A percentile compares a stretch with the other conserved stretches of the same genome.
Conservation (phyloP, 495 filamentous ascomycete genomes). For the Xeromyces bisporus region DNA sequence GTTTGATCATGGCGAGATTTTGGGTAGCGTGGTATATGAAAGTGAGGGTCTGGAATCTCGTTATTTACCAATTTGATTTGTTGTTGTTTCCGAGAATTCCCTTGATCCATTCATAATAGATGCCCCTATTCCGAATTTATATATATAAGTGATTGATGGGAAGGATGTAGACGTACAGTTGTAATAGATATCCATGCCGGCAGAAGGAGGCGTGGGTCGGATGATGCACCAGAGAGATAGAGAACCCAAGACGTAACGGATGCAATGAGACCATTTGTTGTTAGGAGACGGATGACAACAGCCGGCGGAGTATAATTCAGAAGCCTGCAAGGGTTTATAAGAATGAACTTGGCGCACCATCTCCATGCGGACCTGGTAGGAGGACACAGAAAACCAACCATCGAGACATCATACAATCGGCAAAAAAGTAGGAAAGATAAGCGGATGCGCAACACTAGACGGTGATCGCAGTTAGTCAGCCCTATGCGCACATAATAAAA, state of each 20-base stretch:
- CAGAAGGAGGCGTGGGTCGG: slow-evolving; percentile 61
- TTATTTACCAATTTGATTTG: background rate
- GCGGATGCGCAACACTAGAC: slow-evolving; percentile 61
- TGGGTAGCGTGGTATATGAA: slow-evolving; percentile 68
- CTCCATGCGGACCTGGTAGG: no score
- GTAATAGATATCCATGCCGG: slow-evolving; percentile 78
- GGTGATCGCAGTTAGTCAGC: slow-evolving; percentile 1
- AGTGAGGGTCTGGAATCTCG: slow-evolving; percentile 44
- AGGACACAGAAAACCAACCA: slow-evolving; percentile 36
- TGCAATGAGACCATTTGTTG: slow-evolving; percentile 61
- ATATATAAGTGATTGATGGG: slow-evolving; percentile 43
- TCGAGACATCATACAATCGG: slow-evolving; percentile 82
- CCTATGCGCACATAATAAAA: slow-evolving; percentile 1
- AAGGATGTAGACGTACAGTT: slow-evolving; percentile 32
- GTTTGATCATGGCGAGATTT: slow-evolving; percentile 64
- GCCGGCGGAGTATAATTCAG: slow-evolving; percentile 74
- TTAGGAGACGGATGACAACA: slow-evolving; percentile 67
- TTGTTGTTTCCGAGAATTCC: background rate
- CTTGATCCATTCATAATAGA: no score
- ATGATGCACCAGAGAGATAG: slow-evolving; percentile 54
- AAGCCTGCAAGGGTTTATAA: slow-evolving; percentile 45
- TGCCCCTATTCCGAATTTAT: background rate
- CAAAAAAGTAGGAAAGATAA: slow-evolving; percentile 79
- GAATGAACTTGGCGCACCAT: no score
- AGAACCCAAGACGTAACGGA: slow-evolving; percentile 70